Conservation (phyloP, 2,329 filamentous ascomycete genomes). For the Xylariaceae sp. region DNA sequence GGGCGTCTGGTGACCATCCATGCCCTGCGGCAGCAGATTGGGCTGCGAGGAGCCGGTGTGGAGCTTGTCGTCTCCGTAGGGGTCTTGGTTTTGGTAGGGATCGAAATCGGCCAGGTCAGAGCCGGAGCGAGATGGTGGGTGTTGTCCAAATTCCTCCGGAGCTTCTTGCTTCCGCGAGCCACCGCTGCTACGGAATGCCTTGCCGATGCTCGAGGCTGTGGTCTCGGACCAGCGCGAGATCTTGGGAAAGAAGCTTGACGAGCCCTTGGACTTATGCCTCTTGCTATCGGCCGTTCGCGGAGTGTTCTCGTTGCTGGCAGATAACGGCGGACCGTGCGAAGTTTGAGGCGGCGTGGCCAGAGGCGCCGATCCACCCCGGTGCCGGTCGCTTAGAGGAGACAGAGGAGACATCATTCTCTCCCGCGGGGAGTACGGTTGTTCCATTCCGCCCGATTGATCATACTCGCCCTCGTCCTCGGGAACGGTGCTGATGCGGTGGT, state of each 20-base stretch:
- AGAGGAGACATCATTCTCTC: slow-evolving; percentile 58
- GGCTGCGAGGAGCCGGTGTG: slow-evolving; percentile 52
- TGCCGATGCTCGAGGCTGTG: slow-evolving; percentile 79
- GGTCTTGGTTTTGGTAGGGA: slow-evolving; percentile 50
- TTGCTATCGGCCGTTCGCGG: slow-evolving; percentile 69
- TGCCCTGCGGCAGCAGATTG: slow-evolving; percentile 34
- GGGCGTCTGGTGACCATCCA: slow-evolving; percentile 21
- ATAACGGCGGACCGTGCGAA: slow-evolving; percentile 33
- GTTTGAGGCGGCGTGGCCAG: slow-evolving; percentile 54
- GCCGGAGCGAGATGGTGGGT: slow-evolving; percentile 64
- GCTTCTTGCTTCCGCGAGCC: slow-evolving; percentile 52
- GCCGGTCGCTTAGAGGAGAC: slow-evolving; percentile 52
- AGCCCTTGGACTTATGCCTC: slow-evolving; percentile 83
- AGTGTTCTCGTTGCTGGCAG: slow-evolving; percentile 73
- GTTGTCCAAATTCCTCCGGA: slow-evolving; percentile 56
- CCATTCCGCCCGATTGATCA: slow-evolving; percentile 34
- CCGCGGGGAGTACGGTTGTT: slow-evolving; percentile 52
- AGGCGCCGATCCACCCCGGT: slow-evolving; percentile 49
- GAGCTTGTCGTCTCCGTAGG: slow-evolving; percentile 57
- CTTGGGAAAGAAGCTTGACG: slow-evolving; percentile 77
- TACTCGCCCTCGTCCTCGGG: slow-evolving; percentile 76
- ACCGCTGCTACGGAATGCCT: slow-evolving; percentile 65
- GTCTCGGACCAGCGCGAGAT: slow-evolving; percentile 98
- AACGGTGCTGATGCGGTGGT: slow-evolving; percentile 85
- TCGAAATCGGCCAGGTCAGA: slow-evolving; percentile 67